Conservation (phyloP, 2,329 filamentous ascomycete genomes). For the Didymosphaeria variabile region DNA sequence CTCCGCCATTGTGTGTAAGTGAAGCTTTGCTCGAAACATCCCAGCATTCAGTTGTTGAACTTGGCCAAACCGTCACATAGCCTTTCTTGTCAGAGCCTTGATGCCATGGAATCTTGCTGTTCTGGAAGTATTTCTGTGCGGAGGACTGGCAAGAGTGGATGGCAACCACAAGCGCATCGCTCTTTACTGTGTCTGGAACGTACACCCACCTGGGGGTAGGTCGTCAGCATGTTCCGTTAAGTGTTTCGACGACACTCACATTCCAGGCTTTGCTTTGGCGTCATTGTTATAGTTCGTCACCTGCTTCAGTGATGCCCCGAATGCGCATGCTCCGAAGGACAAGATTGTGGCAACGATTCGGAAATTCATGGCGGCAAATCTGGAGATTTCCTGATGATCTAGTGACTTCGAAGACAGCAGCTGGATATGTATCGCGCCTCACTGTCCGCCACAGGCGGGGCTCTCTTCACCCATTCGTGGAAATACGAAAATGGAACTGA, state of each 20-base stretch:
- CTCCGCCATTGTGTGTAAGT: slow-evolving; percentile 65
- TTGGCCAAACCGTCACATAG: slow-evolving; percentile 43
- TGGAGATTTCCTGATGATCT: neutral
- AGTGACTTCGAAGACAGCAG: neutral
- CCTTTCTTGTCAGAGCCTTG: slow-evolving; percentile 42
- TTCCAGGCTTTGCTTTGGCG: slow-evolving; percentile 38
- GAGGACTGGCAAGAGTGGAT: slow-evolving; percentile 44
- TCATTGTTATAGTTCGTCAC: slow-evolving; percentile 37
- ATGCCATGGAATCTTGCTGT: slow-evolving; percentile 41
- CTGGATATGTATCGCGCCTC: slow-evolving; percentile 15
- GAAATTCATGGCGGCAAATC: slow-evolving; percentile 25
- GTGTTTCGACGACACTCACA: slow-evolving; percentile 25
- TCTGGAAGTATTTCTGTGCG: slow-evolving; percentile 41
- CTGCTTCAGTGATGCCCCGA: slow-evolving; percentile 39
- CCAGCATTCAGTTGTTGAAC: slow-evolving; percentile 59
- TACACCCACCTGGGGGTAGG: slow-evolving; percentile 37
- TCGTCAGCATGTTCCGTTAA: too few relatives aligned
- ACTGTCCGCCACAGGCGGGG: slow-evolving; percentile 7
- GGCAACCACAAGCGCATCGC: slow-evolving; percentile 39
- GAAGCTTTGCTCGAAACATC: slow-evolving; percentile 65
- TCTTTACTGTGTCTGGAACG: slow-evolving; percentile 36
- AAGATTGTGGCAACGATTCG: slow-evolving; percentile 24
- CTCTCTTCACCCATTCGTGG: slow-evolving; percentile 18
- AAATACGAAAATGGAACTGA: slow-evolving; percentile 1
- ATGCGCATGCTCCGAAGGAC: slow-evolving; percentile 20